Evolutionary conservation across 2,329 filamentous ascomycete genomes (phyloP).

Genomic region (Colletotrichum costaricense): DNA sequence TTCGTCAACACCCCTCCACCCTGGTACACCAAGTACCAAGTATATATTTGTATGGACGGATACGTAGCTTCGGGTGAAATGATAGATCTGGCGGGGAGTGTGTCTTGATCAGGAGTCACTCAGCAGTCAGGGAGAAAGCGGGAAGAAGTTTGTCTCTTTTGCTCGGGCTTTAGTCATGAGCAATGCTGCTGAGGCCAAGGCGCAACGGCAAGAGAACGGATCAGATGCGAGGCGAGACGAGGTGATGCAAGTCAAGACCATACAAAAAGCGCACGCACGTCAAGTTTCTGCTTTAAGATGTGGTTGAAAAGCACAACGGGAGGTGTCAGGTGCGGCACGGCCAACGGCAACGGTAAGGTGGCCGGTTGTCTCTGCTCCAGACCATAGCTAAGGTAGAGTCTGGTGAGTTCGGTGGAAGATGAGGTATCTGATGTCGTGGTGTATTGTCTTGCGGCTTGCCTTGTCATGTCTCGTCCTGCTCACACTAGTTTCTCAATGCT

Average conservation of each 20-base stretch:
- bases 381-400: neutral
- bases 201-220: conserved; percentile 11
- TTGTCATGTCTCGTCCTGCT: neutral
- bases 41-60: neutral
- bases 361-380: neutral
- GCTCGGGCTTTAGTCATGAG: conserved; percentile 14
- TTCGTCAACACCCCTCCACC: neutral
- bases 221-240: conserved; percentile 2
- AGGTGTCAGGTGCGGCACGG: conserved; percentile 4
- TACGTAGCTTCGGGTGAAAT: neutral
- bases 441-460: neutral
- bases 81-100: conserved; percentile 7
- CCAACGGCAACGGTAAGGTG: neutral
- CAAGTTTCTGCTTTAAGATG: neutral
- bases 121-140: neutral
- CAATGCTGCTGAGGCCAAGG: conserved; percentile 29
- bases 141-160: conserved; percentile 8
- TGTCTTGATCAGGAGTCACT: neutral
- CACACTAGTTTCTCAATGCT: conserved; percentile 14
- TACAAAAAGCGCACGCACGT: neutral
- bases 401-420: neutral
- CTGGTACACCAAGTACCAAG: neutral
- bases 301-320: neutral
- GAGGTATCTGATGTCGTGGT: neutral
- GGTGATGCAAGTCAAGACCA: neutral